Conservation (phyloP, 176 grass and related monocot genomes). For the Lolium multiflorum region DNA sequence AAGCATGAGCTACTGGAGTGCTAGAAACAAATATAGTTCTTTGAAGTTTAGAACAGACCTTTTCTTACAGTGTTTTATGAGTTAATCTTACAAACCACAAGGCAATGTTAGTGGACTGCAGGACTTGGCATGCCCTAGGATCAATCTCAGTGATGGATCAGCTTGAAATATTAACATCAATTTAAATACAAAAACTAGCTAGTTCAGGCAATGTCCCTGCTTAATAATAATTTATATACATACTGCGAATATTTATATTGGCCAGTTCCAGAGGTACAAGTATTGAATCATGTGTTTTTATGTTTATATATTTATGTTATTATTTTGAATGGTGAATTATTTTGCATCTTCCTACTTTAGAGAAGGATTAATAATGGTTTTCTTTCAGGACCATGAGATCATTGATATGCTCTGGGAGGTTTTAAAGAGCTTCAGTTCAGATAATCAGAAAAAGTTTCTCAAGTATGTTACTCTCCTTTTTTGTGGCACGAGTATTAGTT, state of each 20-base stretch:
- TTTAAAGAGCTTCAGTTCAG: slow-evolving; percentile 77
- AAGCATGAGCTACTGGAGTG: not conserved
- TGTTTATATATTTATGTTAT: not conserved
- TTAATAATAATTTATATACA: not conserved
- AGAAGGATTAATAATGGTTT: slow-evolving; percentile 21
- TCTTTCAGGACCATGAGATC: slow-evolving; percentile 86
- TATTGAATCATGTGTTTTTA: not conserved
- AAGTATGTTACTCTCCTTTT: slow-evolving; percentile 61
- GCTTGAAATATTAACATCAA: not conserved
- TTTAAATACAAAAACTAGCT: slow-evolving; percentile 15
- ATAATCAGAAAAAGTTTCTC: slow-evolving; percentile 93
- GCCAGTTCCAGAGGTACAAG: not conserved
- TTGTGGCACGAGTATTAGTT: not conserved
- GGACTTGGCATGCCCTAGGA: not conserved
- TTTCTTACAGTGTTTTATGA: not conserved
- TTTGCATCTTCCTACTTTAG: slow-evolving; percentile 1
- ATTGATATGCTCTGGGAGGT: slow-evolving; percentile 96
- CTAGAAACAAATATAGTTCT: not conserved
- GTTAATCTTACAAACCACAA: not conserved
- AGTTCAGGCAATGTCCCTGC: not conserved
- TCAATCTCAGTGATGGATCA: slow-evolving; percentile 8
- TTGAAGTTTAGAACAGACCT: not conserved
- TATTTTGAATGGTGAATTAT: slow-evolving; percentile 12
- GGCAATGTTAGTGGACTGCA: not conserved
- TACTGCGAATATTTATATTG: not conserved